Evolutionary conservation across 257 asterid species (phyloP), one percentile per base, ranked within the genome.

Genomic region (Galeopsis tetrahit): DNA sequence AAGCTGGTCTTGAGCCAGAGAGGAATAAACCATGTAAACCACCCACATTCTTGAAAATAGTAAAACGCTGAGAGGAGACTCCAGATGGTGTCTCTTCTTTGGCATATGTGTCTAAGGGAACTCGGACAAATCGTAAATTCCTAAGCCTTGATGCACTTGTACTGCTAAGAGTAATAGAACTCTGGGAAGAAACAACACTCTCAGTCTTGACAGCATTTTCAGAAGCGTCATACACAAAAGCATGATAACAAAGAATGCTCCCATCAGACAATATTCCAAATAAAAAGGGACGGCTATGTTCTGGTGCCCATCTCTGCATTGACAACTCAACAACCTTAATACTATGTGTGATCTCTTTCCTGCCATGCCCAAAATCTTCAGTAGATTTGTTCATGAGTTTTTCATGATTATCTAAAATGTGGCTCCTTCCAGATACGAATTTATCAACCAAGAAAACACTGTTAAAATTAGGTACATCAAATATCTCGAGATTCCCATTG

Each of bases 201-300:
- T 93, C 96, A 66, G 81, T 77, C 82, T 81, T 88, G 64, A 82
- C 63, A 76, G 87, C 82, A 80, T 74, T 80, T 68, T 91, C 97
- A 40, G 97, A 78, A 78, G 76, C 86, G 71, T 94, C 99, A 76
- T 83, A 91, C 73, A 72, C 68, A 74, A 79, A 94, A 42, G 97
- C 96, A 82, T 91, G 99, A 81, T 94, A 94, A 74, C 99, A 83
- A 65, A 91, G 91, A 81, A 94, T 76, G 70, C 96, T 91, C 78
- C 99, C 99, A 83, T 94, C 99, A 40, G 97, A 86, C 77, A 94
- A 79, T 84, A 91, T 79, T 40, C 90, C 99, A 75, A 91, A 85
- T 52, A 94, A 82, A 74, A 89, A 87, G 65, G 99, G 99, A 65
- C 96, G 90, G 87, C 87, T 83, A 74, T 91, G 86, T 52, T 88